These are phyloP conservation scores for Corymbia maculata DNA, from an alignment of 345 rosid species.

Conservation along the genomic window DNA sequence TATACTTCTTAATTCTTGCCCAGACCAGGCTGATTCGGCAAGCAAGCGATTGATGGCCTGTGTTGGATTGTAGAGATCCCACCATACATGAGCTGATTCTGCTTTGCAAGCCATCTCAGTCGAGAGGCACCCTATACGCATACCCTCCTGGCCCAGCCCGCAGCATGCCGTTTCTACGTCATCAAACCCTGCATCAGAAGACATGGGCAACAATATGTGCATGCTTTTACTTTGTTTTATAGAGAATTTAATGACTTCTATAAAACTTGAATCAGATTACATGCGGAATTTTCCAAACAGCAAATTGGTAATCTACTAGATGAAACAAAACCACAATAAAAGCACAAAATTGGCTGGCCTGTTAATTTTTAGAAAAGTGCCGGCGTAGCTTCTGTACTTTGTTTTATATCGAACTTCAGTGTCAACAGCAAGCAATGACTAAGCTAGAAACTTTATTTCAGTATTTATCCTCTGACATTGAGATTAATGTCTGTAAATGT, in stretches of 20 bases:
- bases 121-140: conserved; percentile 41
- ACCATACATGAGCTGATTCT: conserved; percentile 43
- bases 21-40: conserved; percentile 51
- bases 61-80: conserved; percentile 69
- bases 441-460: not conserved
- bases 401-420: not conserved
- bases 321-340: not conserved
- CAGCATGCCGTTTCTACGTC: conserved; percentile 43
- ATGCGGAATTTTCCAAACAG: not conserved
- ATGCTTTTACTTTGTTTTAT: not conserved
- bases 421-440: not conserved
- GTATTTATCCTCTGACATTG: not conserved
- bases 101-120: conserved; percentile 39
- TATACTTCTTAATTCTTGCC: conserved; percentile 18
- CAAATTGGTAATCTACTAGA: not conserved
- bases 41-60: conserved; percentile 33
- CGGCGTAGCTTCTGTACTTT: not conserved
- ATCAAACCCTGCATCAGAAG: conserved; percentile 25
- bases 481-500: not conserved
- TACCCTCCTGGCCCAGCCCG: conserved; percentile 36
- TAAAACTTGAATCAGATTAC: not conserved
- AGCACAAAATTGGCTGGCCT: not conserved
- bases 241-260: not conserved
- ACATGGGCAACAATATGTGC: too few relatives aligned
- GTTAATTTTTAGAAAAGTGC: not conserved